Base-by-base conservation (phyloP, 2,329 filamentous ascomycete species). In the Chalaropsis thielavioides region DNA sequence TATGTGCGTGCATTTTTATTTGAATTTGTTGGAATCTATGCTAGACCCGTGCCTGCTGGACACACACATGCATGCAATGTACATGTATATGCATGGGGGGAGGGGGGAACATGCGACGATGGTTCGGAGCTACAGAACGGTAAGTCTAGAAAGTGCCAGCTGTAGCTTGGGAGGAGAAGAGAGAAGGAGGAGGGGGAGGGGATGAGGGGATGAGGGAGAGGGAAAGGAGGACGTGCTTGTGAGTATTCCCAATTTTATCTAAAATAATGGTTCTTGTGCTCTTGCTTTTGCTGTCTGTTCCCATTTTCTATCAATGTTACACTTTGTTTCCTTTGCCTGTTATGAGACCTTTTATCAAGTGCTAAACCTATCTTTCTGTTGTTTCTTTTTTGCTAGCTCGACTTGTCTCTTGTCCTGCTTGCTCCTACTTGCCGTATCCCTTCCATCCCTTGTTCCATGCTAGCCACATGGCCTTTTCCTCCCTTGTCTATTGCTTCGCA, bases 381-480 rank as follows among this genome's bases (percentile, higher is more conserved):
- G 31, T 38, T 8, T 31, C 6, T 31, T 6, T 31, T 31, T 31
- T 31, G 31, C 31, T 31, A 31, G 31, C 31, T 31, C 31, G 6
- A 31, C 31, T n/a, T n/a, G n/a, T n/a, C n/a, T n/a, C n/a, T n/a
- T n/a, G n/a, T n/a, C 22, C 15, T 51, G 46, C 19, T 24, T 24
- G 19, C 22, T 51, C 43, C 3, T 46, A 46, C 17, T 46, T 46
- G 17, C 44, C 44, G 17, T 51, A 24, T 24, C 2, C 17, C 13
- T 44, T 22, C 40, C 24, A 62, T 49, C 24, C 62, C 62, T 60
- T 64, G 62, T 64, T 59, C 62, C 62, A 64, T 64, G 62, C 38
- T 49, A 64, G 40, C 62, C 62, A 64, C 62, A 64, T 64, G 62
- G 62, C 51, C 41, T 59, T 59, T 27, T 38, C 35, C 43, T 46